A percentile compares a stretch with the other conserved stretches of the same genome.
These are phyloP conservation scores for Corniculantispora saksenae DNA, from an alignment of 2,329 filamentous ascomycete genomes.

Conservation along the genomic window DNA sequence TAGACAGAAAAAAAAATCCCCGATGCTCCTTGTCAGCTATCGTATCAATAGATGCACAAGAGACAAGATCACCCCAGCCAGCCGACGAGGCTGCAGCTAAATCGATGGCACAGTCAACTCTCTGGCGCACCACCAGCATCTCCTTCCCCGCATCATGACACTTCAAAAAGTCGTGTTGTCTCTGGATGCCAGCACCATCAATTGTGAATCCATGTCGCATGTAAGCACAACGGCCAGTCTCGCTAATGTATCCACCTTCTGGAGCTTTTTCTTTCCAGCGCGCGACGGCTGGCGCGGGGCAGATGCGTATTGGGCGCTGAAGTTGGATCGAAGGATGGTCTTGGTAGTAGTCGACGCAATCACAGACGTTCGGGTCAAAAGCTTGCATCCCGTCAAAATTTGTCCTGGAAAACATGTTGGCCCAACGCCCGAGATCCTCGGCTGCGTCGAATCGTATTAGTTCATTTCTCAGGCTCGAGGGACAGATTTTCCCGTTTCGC, in stretches of 20 bases:
- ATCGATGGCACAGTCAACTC: background rate
- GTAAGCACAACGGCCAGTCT: background rate
- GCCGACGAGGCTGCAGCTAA: background rate
- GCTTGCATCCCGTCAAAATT: background rate
- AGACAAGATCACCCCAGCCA: background rate
- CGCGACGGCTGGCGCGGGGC: background rate
- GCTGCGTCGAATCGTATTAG: rapidly evolving
- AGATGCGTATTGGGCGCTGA: background rate
- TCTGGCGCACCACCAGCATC: background rate
- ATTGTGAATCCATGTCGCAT: background rate
- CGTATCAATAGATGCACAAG: background rate
- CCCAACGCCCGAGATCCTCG: background rate
- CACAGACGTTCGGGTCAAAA: conserved; percentile 5
- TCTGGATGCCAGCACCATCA: background rate
- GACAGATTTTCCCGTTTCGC: background rate
- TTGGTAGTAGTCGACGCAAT: conserved; percentile 1
- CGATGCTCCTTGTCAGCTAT: background rate
- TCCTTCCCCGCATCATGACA: background rate
- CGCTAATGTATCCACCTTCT: background rate
- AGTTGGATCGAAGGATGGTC: background rate
- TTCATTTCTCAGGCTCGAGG: background rate
- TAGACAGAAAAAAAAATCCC: background rate
- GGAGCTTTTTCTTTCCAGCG: background rate
- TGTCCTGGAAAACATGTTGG: background rate
- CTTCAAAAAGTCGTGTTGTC: background rate